Evolutionary conservation across 2,329 filamentous ascomycete genomes (phyloP).

Genomic region (Penicillium occitanis): DNA sequence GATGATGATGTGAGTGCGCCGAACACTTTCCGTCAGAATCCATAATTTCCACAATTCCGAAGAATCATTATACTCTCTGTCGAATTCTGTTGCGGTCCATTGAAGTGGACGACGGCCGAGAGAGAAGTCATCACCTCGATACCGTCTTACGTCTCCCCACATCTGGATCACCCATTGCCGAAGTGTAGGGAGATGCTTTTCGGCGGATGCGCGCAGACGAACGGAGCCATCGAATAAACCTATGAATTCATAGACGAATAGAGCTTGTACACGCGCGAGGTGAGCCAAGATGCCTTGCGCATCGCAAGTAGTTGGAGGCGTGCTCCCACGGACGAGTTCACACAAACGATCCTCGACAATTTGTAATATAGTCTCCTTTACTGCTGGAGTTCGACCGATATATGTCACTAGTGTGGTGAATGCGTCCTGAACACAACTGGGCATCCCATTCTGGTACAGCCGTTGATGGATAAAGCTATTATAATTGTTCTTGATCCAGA

Average conservation of each 20-base stretch:
- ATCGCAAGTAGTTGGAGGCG: background rate
- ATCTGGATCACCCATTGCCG: background rate
- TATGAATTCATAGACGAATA: background rate
- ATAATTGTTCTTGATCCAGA: background rate
- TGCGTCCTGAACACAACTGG: background rate
- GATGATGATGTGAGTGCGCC: conserved; percentile 10
- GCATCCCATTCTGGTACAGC: background rate
- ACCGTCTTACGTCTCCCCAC: background rate
- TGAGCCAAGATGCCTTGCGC: background rate
- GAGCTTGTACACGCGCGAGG: background rate
- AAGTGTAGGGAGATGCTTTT: background rate
- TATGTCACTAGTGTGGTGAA: background rate
- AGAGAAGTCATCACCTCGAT: background rate
- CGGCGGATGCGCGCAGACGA: background rate
- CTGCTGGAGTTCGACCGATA: background rate
- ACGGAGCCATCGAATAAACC: background rate
- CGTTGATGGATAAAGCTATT: conserved; percentile 2
- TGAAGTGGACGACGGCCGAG: background rate
- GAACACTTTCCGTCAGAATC: conserved; percentile 15
- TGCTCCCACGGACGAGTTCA: background rate
- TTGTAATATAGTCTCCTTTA: conserved; percentile 4
- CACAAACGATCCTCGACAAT: background rate
- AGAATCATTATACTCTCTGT: conserved; percentile 3
- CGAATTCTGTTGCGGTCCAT: background rate
- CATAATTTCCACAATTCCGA: conserved; percentile 13